Evolutionary conservation across 106 monocot species (phyloP).

Genomic region (Phalaenopsis aphrodite): DNA sequence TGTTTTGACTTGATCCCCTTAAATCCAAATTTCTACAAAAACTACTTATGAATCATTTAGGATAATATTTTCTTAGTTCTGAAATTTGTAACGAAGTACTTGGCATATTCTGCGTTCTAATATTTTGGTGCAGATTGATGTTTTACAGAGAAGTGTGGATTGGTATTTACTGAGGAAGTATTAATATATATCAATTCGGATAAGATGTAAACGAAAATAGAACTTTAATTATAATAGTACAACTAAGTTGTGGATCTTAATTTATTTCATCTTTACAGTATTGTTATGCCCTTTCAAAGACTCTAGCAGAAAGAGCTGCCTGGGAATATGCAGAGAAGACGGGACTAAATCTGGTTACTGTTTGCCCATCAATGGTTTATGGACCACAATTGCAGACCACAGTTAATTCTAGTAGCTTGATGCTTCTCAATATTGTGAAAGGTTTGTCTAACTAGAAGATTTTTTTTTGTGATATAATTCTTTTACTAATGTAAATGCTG

Average conservation of each 20-base stretch:
- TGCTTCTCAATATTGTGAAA: slow-evolving; percentile 36
- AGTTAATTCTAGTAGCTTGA: slow-evolving; percentile 33
- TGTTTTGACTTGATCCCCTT: too few relatives aligned
- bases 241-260: neutral
- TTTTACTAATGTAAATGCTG: too few relatives aligned
- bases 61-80: neutral
- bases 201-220: too few relatives aligned
- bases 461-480: neutral
- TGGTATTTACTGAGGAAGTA: neutral
- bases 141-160: too few relatives aligned
- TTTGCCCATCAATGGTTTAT: slow-evolving; percentile 38
- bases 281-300: slow-evolving; percentile 53
- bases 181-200: neutral
- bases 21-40: neutral
- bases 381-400: slow-evolving; percentile 41
- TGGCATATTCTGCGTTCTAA: neutral
- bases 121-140: too few relatives aligned
- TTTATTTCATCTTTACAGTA: slow-evolving; percentile 24
- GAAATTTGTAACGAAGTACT: neutral
- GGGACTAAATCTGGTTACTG: slow-evolving; percentile 36
- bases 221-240: too few relatives aligned
- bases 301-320: slow-evolving; percentile 35
- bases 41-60: neutral
- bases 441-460: slow-evolving; percentile 4
- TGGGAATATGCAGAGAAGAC: slow-evolving; percentile 26